These are phyloP conservation scores for Rhytidhysteron rufulum DNA, from an alignment of 2,329 filamentous ascomycete species.

Conservation along the genomic window DNA sequence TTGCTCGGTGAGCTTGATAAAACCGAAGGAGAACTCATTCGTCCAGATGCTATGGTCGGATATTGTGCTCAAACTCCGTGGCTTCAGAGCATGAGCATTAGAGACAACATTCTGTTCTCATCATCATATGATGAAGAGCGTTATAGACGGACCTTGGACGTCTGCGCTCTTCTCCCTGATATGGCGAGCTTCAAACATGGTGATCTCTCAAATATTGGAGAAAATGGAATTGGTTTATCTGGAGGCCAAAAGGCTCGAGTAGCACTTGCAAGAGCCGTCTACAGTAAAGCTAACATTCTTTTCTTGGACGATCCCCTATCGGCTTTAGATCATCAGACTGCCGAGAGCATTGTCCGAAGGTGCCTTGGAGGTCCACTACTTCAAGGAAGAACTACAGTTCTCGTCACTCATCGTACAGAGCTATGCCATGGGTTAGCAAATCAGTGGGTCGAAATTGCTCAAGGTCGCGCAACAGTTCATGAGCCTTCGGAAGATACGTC, in stretches of 20 bases:
- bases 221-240: conserved; percentile 59
- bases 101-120: conserved; percentile 65
- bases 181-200: conserved; percentile 61
- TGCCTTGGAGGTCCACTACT: conserved; percentile 55
- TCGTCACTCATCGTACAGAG: conserved; percentile 65
- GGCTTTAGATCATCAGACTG: conserved; percentile 61
- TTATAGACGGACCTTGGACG: conserved; percentile 66
- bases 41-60: conserved; percentile 55
- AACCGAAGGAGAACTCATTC: conserved; percentile 47
- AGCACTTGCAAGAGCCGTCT: conserved; percentile 58
- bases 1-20: conserved; percentile 58
- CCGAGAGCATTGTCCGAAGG: conserved; percentile 56
- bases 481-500: conserved; percentile 44
- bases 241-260: conserved; percentile 60
- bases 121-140: conserved; percentile 64
- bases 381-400: conserved; percentile 51
- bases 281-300: conserved; percentile 52
- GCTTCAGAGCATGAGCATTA: conserved; percentile 67
- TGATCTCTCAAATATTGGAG: conserved; percentile 59
- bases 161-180: conserved; percentile 59
- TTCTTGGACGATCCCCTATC: conserved; percentile 59
- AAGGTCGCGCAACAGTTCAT: conserved; percentile 51
- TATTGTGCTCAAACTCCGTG: conserved; percentile 65
- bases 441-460: conserved; percentile 67
- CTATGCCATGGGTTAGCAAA: conserved; percentile 69